Evolutionary conservation across 23 red algal genomes (phyloP).

Genomic region (Pyropia yezoensis): DNA sequence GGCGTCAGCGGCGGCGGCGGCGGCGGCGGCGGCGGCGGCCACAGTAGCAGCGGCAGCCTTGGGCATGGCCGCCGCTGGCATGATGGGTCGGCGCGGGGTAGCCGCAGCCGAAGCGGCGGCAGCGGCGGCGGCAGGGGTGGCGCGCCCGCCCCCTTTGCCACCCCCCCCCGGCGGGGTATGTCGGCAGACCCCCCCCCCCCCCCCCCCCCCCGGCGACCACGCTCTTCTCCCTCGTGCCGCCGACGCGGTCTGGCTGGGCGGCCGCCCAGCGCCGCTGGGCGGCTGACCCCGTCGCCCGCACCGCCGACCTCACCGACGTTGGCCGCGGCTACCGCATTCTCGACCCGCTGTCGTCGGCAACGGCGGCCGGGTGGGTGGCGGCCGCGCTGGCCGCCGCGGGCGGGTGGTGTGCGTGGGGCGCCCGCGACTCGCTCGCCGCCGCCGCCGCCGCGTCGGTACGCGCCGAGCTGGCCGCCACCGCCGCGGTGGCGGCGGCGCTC

Average conservation of each 20-base stretch:
- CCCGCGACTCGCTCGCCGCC: constrained; percentile 16
- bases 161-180: too few species aligned
- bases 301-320: constrained; percentile 66
- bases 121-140: too few species aligned
- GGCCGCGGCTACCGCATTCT: constrained; percentile 66
- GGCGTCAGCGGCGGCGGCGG: too few species aligned
- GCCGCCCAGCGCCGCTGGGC: constrained; percentile 66
- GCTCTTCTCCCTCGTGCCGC: constrained; percentile 57
- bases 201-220: constrained; percentile 6
- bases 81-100: too few species aligned
- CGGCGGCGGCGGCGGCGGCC: too few species aligned
- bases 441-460: constrained; percentile 14
- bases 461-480: constrained; percentile 28
- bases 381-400: constrained; percentile 27
- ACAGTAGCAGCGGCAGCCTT: too few species aligned
- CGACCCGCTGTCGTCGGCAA: constrained; percentile 66
- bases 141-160: too few species aligned
- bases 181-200: too few species aligned
- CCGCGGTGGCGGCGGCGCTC: constrained; percentile 16
- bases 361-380: constrained; percentile 37
- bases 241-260: constrained; percentile 79
- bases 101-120: too few species aligned
- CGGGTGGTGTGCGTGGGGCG: constrained; percentile 26
- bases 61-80: too few species aligned
- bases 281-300: constrained; percentile 62